Conservation (phyloP, 805 yeast genomes). For the Candida boleticola region DNA sequence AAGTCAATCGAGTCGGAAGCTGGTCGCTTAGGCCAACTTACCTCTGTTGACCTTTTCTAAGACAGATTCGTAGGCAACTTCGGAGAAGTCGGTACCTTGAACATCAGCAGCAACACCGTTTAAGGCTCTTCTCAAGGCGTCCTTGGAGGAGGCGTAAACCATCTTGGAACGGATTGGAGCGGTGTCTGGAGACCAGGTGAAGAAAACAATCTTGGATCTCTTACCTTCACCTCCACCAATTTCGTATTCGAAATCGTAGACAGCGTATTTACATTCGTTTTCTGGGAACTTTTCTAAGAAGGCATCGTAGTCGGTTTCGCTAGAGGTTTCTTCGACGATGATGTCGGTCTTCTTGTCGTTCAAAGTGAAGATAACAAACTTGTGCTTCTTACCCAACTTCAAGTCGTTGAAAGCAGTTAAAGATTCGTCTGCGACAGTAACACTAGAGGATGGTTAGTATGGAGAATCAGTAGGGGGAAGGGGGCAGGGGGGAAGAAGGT, state of each 20-base stretch:
- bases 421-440: slow-evolving; percentile 71
- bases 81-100: slow-evolving; percentile 97
- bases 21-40: slow-evolving; percentile 6
- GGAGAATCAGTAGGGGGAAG: slow-evolving; percentile 2
- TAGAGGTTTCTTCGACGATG: slow-evolving; percentile 82
- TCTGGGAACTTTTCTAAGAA: slow-evolving; percentile 91
- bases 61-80: slow-evolving; percentile 92
- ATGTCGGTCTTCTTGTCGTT: slow-evolving; percentile 88
- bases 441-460: slow-evolving; percentile 29
- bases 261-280: slow-evolving; percentile 93
- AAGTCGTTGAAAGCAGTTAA: slow-evolving; percentile 92
- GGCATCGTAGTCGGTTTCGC: slow-evolving; percentile 72
- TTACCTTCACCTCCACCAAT: slow-evolving; percentile 89
- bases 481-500: neutral
- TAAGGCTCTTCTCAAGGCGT: slow-evolving; percentile 94
- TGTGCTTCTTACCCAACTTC: slow-evolving; percentile 88
- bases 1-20: too few relatives aligned
- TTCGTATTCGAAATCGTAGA: slow-evolving; percentile 96
- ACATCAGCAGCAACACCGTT: slow-evolving; percentile 92
- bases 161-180: slow-evolving; percentile 94
- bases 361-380: slow-evolving; percentile 77
- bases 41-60: slow-evolving; percentile 86
- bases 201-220: slow-evolving; percentile 70
- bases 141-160: slow-evolving; percentile 98
- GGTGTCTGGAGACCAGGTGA: slow-evolving; percentile 97